Evolutionary conservation across 2,329 filamentous ascomycete species (phyloP).

Genomic region (Sporothrix pseudoabietina): DNA sequence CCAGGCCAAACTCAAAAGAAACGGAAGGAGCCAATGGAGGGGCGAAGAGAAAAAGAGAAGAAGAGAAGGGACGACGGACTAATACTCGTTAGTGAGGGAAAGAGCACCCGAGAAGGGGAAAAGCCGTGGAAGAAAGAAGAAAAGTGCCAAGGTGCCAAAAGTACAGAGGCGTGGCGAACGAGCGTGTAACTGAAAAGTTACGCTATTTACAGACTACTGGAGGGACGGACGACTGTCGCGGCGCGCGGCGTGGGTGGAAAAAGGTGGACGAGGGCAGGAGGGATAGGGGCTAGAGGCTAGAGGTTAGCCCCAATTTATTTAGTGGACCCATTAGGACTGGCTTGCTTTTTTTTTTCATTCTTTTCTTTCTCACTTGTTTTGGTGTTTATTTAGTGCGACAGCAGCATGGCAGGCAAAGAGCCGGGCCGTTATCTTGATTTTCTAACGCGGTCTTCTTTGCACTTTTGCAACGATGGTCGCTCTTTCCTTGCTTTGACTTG

Average conservation of each 20-base stretch:
- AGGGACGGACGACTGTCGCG: neutral
- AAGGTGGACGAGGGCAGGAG: neutral
- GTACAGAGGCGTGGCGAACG: neutral
- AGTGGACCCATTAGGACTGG: constrained; percentile 2
- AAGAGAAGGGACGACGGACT: neutral
- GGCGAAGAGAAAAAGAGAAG: neutral
- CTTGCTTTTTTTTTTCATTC: neutral
- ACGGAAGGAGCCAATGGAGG: neutral
- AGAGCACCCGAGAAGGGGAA: neutral
- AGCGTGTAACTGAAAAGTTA: neutral
- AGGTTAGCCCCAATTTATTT: constrained; percentile 16
- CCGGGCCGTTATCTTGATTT: constrained; percentile 16
- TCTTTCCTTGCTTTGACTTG: constrained; percentile 25
- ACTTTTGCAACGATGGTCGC: constrained; percentile 9
- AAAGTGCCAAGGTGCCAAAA: neutral
- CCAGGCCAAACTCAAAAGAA: neutral
- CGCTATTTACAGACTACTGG: neutral
- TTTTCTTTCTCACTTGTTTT: neutral
- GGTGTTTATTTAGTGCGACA: constrained; percentile 17
- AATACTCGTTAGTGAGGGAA: neutral
- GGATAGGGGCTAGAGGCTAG: constrained; percentile 11
- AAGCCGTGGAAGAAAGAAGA: neutral
- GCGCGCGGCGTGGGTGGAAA: constrained; percentile 8
- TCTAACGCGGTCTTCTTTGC: neutral
- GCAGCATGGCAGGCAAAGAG: neutral